Evolutionary conservation across 2,329 filamentous ascomycete species (phyloP).

Genomic region (Aspergillus neotritici): DNA sequence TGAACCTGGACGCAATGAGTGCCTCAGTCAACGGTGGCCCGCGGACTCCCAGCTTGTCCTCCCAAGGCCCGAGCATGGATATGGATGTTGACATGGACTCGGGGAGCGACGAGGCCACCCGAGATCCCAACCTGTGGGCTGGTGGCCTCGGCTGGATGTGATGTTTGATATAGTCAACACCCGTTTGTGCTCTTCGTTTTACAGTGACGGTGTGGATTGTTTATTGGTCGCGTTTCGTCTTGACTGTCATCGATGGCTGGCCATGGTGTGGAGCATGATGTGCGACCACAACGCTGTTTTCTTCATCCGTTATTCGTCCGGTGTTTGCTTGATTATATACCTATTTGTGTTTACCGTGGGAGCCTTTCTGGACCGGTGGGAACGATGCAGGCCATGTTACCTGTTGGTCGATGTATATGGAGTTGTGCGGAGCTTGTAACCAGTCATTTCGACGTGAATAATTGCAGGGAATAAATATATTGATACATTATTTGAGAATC

Average conservation of each 20-base stretch:
- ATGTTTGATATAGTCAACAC: not conserved
- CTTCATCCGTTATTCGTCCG: not conserved
- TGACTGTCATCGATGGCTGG: too few species aligned
- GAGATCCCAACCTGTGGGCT: constrained; percentile 21
- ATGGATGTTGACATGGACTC: constrained; percentile 31
- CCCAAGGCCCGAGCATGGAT: constrained; percentile 18
- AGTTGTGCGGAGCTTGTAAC: too few species aligned
- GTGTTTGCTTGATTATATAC: not conserved
- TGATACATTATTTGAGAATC: too few species aligned
- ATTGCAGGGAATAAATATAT: too few species aligned
- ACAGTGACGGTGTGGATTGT: not conserved
- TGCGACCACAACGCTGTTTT: too few species aligned
- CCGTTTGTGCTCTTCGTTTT: not conserved
- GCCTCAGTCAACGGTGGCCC: constrained; percentile 18
- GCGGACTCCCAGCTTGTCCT: constrained; percentile 15
- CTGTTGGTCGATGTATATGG: too few species aligned
- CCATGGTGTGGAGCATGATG: too few species aligned
- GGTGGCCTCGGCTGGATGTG: constrained; percentile 31
- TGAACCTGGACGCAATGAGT: constrained; percentile 12
- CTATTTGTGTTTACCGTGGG: too few species aligned
- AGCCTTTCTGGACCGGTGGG: too few species aligned
- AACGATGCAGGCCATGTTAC: too few species aligned
- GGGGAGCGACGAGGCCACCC: constrained; percentile 16
- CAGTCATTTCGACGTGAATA: too few species aligned
- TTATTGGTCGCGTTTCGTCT: too few species aligned